Evolutionary conservation across 2,329 filamentous ascomycete genomes (phyloP), one percentile per base, ranked within the genome.

Genomic region (Lecanicillium sp.): DNA sequence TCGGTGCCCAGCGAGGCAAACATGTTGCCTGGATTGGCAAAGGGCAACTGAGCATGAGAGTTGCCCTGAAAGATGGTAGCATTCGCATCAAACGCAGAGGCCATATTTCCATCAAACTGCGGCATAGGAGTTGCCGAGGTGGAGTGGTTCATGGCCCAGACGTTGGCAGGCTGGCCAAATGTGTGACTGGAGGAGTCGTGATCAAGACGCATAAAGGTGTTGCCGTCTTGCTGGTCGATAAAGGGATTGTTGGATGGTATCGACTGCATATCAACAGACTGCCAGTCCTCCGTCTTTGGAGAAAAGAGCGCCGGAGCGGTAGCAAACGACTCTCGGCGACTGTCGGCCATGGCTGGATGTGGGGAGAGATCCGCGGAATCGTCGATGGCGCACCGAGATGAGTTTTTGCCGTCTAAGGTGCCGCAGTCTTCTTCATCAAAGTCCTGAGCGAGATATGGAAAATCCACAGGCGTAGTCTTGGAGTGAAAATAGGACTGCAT

Each of bases 41-140:
- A 80, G 22, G 75, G 68, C 13, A 72, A 71, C 47, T 70, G 68
- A 42, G 60, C 63, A 41, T 69, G 68, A 57, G 78, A 65, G 31
- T 70, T 58, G 41, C 68, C 56, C 46, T 71, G 70, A 56, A 78
- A 78, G 50, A 78, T 57, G 44, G 69, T 63, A 29, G 66, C 55
- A 48, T 65, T 59, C 51, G 65, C 57, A 48, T 80, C 74, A 51
- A 73, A 80, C 16, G 76, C 73, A 33, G 67, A 55, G 29, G 72
- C 63, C 25, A 78, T 60, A 35, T 78, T 73, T 51, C 85, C 81
- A 32, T 60, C 56, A 52, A 85, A 84, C 38, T 78, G 68, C 44
- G 78, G 79, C 44, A 87, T 77, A 13, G 84, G 83, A 6, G 85
- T 90, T 58, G 78, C 82, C 45, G 85, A 76, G 37, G 78, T 83